phyloP scores from a whole-genome alignment of 495 filamentous ascomycete species.

The Lepidopterella palustris region DNA sequence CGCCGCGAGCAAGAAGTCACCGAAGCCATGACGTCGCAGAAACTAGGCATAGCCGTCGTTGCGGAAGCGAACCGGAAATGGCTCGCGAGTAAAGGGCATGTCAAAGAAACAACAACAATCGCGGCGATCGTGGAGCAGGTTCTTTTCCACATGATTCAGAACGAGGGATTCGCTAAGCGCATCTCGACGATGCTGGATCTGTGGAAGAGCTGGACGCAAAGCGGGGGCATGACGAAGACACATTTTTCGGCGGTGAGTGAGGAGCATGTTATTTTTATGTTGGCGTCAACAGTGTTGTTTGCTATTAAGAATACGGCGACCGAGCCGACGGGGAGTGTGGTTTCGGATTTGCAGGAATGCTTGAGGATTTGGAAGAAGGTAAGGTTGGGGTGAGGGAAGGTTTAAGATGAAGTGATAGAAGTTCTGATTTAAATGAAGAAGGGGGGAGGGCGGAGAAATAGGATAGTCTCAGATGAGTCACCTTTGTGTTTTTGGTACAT shows the following conservation, averaged over 20 bases:
- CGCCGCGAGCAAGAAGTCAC: conserved; percentile 40
- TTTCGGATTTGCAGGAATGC: conserved; percentile 57
- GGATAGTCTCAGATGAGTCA: too few relatives aligned
- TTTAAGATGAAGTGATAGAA: neutral
- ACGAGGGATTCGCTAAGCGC: conserved; percentile 40
- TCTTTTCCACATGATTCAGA: conserved; percentile 50
- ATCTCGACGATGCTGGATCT: conserved; percentile 48
- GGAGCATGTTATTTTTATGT: conserved; percentile 43
- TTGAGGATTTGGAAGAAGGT: conserved; percentile 53
- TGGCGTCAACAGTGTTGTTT: conserved; percentile 48
- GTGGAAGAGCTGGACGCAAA: conserved; percentile 54
- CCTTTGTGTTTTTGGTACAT: too few relatives aligned
- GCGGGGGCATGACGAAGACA: conserved; percentile 50
- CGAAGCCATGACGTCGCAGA: conserved; percentile 53
- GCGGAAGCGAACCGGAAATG: conserved; percentile 45
- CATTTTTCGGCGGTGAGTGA: conserved; percentile 45
- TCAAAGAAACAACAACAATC: conserved; percentile 25
- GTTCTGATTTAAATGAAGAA: neutral
- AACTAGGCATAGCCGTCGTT: conserved; percentile 48
- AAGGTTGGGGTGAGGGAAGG: conserved; percentile 42
- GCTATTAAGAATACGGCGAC: conserved; percentile 44
- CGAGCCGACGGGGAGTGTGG: conserved; percentile 46
- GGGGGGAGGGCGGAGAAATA: too few relatives aligned
- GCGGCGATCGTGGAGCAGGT: conserved; percentile 44
- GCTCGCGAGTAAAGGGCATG: conserved; percentile 37